A percentile compares a stretch with the other conserved stretches of the same genome.
Conservation (phyloP, 2,329 filamentous ascomycete genomes). For the Fusarium sp. region DNA sequence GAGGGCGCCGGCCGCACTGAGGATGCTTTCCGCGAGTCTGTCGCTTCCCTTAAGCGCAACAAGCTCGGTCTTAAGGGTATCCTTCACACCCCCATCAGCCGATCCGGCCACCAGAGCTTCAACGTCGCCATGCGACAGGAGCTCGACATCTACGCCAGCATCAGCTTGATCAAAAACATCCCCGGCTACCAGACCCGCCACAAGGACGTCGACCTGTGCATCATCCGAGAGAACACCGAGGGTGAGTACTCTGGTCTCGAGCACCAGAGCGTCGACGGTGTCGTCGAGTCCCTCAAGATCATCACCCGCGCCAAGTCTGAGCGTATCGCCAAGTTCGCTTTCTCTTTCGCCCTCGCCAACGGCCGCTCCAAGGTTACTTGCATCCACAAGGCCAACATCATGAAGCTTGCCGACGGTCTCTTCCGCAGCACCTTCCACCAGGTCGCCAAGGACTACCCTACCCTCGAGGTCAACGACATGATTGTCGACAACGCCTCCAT, state of each 20-base stretch:
- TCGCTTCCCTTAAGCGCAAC: slow-evolving; percentile 96
- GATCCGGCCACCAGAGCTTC: slow-evolving; percentile 98
- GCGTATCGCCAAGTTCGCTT: slow-evolving; percentile 99
- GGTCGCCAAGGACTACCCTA: slow-evolving; percentile 94
- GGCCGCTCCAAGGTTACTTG: slow-evolving; percentile 99
- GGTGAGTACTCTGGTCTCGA: slow-evolving; percentile 99
- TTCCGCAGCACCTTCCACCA: slow-evolving; percentile 98
- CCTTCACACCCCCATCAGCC: slow-evolving; percentile 95
- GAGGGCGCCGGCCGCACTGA: slow-evolving; percentile 87
- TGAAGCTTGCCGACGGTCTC: slow-evolving; percentile 99
- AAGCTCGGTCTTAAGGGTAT: slow-evolving; percentile 99
- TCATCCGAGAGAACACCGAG: slow-evolving; percentile 99
- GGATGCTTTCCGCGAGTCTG: slow-evolving; percentile 94
- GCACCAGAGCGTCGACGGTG: slow-evolving; percentile 96
- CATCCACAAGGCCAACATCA: slow-evolving; percentile 99
- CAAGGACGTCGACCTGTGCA: slow-evolving; percentile 97
- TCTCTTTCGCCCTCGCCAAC: slow-evolving; percentile 97
- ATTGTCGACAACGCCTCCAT: slow-evolving; percentile 99
- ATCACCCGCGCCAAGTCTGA: slow-evolving; percentile 99
- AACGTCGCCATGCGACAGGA: slow-evolving; percentile 99
- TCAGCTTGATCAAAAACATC: slow-evolving; percentile 99
- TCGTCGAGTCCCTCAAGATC: slow-evolving; percentile 99
- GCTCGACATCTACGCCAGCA: slow-evolving; percentile 99
- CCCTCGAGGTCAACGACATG: slow-evolving; percentile 97
- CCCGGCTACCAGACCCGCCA: slow-evolving; percentile 98